A percentile compares a stretch with the other conserved stretches of the same genome.
Evolutionary conservation across 208 protist species (phyloP).

Genomic region (Crithidia thermophila): DNA sequence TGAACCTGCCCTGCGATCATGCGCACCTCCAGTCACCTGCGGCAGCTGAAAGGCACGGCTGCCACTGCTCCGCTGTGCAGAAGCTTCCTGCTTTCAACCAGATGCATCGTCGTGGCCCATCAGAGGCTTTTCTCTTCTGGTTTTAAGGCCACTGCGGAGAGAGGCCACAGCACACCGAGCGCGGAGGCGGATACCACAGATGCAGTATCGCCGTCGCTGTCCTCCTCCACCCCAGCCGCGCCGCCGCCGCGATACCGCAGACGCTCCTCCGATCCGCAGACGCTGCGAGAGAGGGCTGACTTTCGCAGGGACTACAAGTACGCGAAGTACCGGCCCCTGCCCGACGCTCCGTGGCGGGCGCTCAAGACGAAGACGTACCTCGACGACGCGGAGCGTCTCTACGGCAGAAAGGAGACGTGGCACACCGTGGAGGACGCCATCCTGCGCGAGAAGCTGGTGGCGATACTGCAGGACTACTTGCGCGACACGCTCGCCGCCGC

Average conservation of each 20-base stretch:
- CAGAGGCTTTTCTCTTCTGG: too few species aligned
- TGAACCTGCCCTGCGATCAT: too few species aligned
- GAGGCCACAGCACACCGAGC: background rate
- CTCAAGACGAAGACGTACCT: conserved; percentile 78
- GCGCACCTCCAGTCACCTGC: too few species aligned
- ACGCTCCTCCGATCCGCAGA: conserved; percentile 78
- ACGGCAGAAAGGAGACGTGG: conserved; percentile 89
- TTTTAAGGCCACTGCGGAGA: too few species aligned
- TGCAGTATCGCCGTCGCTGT: background rate
- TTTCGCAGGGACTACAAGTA: conserved; percentile 87
- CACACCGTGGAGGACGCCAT: conserved; percentile 53
- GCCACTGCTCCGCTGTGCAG: too few species aligned
- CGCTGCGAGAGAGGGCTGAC: conserved; percentile 61
- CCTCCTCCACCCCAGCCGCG: background rate
- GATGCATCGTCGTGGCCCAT: too few species aligned
- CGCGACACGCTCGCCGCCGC: conserved; percentile 69
- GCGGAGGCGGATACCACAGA: background rate
- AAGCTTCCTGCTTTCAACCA: too few species aligned
- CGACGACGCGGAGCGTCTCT: conserved; percentile 89
- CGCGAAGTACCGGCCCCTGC: conserved; percentile 65
- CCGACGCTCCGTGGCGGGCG: conserved; percentile 76
- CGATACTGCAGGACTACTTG: conserved; percentile 82
- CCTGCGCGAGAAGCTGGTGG: conserved; percentile 74
- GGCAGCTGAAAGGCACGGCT: too few species aligned
- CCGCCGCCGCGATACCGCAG: conserved; percentile 45